phyloP scores from a whole-genome alignment of 805 yeast species.

The Candida ponderosae region DNA sequence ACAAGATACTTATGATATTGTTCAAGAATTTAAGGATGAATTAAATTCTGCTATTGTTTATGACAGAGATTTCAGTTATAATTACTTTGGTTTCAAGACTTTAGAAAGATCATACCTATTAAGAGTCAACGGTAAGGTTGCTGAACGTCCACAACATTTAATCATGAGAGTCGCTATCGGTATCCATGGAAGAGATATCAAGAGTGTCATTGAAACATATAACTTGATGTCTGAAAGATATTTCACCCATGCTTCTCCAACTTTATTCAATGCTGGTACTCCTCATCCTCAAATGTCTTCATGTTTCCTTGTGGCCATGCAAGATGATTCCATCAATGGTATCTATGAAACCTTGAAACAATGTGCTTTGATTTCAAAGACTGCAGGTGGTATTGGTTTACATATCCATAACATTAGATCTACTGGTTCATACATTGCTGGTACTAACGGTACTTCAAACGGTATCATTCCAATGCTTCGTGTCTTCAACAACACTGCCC shows the following conservation, averaged over 20 bases:
- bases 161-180: conserved; percentile 90
- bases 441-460: conserved; percentile 87
- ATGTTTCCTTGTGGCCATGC: conserved; percentile 86
- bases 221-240: conserved; percentile 78
- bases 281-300: conserved; percentile 81
- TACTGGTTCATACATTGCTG: conserved; percentile 80
- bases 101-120: conserved; percentile 79
- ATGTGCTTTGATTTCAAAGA: conserved; percentile 84
- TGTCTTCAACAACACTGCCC: conserved; percentile 91
- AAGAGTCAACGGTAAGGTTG: conserved; percentile 52
- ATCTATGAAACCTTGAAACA: conserved; percentile 84
- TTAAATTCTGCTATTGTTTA: conserved; percentile 68
- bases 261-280: conserved; percentile 90
- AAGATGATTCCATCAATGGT: conserved; percentile 93
- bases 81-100: conserved; percentile 89
- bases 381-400: conserved; percentile 94
- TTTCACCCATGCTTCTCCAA: conserved; percentile 94
- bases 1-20: conserved; percentile 52
- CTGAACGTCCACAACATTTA: conserved; percentile 89
- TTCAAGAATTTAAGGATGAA: conserved; percentile 54
- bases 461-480: conserved; percentile 96
- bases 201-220: conserved; percentile 71
- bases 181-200: conserved; percentile 67
- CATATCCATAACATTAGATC: conserved; percentile 84
- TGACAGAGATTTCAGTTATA: conserved; percentile 65